Conservation (phyloP, 805 yeast genomes). For the Yarrowia keelungensis region DNA sequence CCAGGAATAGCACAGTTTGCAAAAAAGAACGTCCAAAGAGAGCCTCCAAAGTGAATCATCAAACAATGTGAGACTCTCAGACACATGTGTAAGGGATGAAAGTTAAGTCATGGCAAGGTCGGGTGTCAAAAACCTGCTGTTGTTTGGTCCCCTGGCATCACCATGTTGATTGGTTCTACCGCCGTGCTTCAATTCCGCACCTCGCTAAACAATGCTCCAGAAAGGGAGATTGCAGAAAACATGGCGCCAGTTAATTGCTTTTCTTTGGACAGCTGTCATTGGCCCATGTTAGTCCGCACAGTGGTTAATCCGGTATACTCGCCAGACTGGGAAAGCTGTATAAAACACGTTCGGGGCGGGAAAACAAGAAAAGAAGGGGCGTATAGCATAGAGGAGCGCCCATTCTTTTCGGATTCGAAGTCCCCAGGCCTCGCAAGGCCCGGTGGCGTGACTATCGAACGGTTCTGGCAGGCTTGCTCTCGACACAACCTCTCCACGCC, state of each 20-base stretch:
- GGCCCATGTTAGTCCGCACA: neutral
- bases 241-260: conserved; percentile 13
- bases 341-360: neutral
- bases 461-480: neutral
- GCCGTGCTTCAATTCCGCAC: neutral
- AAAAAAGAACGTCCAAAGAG: too few species aligned
- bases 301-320: neutral
- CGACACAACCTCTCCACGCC: neutral
- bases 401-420: neutral
- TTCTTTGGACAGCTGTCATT: neutral
- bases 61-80: too few species aligned
- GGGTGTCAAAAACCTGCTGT: too few species aligned
- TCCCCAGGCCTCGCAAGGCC: neutral
- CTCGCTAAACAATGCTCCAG: conserved; percentile 20
- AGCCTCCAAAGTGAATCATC: too few species aligned
- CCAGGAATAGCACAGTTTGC: too few species aligned
- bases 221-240: conserved; percentile 5
- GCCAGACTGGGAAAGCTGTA: neutral
- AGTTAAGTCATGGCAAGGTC: too few species aligned
- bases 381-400: neutral
- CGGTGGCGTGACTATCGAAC: neutral
- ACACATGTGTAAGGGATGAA: too few species aligned
- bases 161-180: conserved; percentile 20
- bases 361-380: neutral
- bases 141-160: neutral